Percentiles rank a stretch among this genome's conserved stretches.
Evolutionary conservation across 2,329 filamentous ascomycete genomes (phyloP).

Genomic region (Fusarium haematococcum): DNA sequence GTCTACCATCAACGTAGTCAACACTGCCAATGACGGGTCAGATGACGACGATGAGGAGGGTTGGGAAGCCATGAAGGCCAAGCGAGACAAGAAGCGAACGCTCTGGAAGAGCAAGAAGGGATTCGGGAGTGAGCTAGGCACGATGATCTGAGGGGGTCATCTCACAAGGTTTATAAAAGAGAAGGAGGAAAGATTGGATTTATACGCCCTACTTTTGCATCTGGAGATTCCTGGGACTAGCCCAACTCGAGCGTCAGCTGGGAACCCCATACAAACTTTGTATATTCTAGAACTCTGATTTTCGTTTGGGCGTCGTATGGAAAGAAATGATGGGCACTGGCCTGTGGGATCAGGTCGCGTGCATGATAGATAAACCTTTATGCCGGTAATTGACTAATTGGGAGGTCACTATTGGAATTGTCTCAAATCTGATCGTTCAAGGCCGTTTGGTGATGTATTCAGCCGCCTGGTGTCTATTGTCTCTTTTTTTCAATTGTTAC

Average conservation of each 20-base stretch:
- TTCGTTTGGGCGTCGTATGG: conserved; percentile 45
- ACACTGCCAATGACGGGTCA: conserved; percentile 55
- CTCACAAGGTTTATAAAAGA: conserved; percentile 36
- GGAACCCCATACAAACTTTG: conserved; percentile 39
- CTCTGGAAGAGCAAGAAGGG: conserved; percentile 73
- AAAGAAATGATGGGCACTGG: conserved; percentile 41
- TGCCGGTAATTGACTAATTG: conserved; percentile 48
- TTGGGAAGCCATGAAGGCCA: conserved; percentile 78
- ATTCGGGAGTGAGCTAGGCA: conserved; percentile 60
- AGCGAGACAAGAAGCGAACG: conserved; percentile 76
- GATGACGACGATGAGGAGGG: conserved; percentile 75
- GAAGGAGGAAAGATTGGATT: conserved; percentile 44
- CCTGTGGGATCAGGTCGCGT: conserved; percentile 40
- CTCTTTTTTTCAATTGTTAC: conserved; percentile 5
- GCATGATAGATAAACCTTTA: conserved; percentile 48
- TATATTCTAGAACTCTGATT: conserved; percentile 46
- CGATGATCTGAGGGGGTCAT: conserved; percentile 54
- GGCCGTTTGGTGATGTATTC: conserved; percentile 9
- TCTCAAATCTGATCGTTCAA: conserved; percentile 6
- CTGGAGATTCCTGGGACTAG: conserved; percentile 40
- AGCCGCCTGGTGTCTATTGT: not conserved
- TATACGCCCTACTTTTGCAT: conserved; percentile 43
- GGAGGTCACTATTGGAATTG: conserved; percentile 30
- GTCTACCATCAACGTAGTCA: conserved; percentile 53
- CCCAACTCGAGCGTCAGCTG: conserved; percentile 32